Evolutionary conservation across 176 grass and related monocot genomes (phyloP).

Genomic region (Avena insularis): DNA sequence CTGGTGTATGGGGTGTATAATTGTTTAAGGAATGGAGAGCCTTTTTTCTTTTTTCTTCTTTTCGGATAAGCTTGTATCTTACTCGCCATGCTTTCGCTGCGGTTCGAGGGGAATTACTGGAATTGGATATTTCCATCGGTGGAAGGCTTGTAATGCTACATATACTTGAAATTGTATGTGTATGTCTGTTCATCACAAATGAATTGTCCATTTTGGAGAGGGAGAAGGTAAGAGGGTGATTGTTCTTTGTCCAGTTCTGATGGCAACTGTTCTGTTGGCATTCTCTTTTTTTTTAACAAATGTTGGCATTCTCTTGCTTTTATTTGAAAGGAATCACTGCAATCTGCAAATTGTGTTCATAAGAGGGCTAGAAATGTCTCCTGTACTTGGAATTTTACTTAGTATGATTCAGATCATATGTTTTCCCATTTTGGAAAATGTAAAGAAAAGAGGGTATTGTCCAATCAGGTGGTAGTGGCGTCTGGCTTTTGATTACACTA

Average conservation of each 20-base stretch:
- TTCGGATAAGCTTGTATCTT: slow-evolving; percentile 13
- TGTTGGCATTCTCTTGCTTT: not conserved
- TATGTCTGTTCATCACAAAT: not conserved
- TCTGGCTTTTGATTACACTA: not conserved
- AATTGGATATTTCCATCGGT: not conserved
- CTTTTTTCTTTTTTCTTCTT: not conserved
- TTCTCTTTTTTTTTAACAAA: not conserved
- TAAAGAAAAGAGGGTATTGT: not conserved
- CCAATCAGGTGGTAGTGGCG: not conserved
- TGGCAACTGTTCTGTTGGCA: not conserved
- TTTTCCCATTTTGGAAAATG: not conserved
- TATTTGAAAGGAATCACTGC: not conserved
- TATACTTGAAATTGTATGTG: not conserved
- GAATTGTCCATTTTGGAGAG: not conserved
- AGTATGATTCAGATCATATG: not conserved
- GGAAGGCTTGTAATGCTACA: not conserved
- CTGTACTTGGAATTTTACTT: not conserved
- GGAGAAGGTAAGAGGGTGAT: not conserved
- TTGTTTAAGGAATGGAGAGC: slow-evolving; percentile 43
- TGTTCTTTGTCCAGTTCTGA: not conserved
- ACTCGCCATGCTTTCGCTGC: not conserved
- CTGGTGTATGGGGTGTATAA: slow-evolving; percentile 26
- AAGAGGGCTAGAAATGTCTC: not conserved
- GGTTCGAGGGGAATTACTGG: not conserved
- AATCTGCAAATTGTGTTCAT: not conserved